Percentiles rank a stretch among this genome's conserved stretches.
Evolutionary conservation across 148 eudicot species (phyloP).

Genomic region (Nyssa sinensis): DNA sequence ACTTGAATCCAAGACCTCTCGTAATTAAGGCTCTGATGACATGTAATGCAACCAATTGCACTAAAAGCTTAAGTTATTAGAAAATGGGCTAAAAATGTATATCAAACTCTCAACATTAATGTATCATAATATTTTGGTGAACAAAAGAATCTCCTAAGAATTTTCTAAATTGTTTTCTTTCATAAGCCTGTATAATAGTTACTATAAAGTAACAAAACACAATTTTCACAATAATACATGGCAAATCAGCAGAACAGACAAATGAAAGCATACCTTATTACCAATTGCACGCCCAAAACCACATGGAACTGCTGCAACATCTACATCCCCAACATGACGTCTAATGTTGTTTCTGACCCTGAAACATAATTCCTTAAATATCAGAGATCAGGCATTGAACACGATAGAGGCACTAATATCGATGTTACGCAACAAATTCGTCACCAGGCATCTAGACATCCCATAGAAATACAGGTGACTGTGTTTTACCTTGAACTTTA

Average conservation of each 20-base stretch:
- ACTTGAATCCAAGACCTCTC: no score
- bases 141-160: neutral
- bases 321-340: slow-evolving; percentile 76
- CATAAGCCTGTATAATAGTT: neutral
- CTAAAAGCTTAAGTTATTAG: no score
- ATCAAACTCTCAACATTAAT: no score
- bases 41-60: no score
- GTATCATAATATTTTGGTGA: no score
- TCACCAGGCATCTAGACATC: neutral
- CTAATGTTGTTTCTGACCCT: slow-evolving; percentile 74
- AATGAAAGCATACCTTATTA: slow-evolving; percentile 63
- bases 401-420: neutral
- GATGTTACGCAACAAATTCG: neutral
- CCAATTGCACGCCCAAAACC: slow-evolving; percentile 95
- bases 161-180: neutral
- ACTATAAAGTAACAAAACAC: neutral
- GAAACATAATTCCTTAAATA: slow-evolving; percentile 28
- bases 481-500: neutral
- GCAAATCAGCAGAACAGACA: slow-evolving; percentile 7
- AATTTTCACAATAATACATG: neutral
- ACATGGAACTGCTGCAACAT: slow-evolving; percentile 96
- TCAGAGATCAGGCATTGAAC: slow-evolving; percentile 7
- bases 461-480: neutral
- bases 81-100: no score
- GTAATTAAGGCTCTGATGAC: no score